Evolutionary conservation across 306 rosid genomes (phyloP), one percentile per base, ranked within the genome.

Genomic region (Oemleria cerasiformis): DNA sequence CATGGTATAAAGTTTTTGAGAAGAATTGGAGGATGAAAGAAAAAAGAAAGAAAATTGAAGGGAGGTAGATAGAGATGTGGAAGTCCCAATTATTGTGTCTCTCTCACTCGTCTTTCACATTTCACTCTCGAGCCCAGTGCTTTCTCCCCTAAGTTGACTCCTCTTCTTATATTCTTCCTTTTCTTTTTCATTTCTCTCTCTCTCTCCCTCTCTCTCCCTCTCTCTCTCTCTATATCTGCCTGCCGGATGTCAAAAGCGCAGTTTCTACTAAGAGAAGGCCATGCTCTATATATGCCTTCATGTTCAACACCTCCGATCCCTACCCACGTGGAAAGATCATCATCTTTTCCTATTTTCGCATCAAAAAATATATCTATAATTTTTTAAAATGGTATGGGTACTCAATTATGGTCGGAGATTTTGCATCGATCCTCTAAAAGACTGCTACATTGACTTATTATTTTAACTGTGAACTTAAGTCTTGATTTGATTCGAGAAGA

Each of bases 41-140:
- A 64, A 10, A 51, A 54, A 25, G 5, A 4, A 8, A 16, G 43
- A 50, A 34, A 9, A 17, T 14, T 49, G 14, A 67, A 54, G 63
- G 70, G 78, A 62, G 76, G 65, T 7, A 70, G 39, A 77, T 59
- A 13, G 72, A 56, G 74, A 55, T 19, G 59, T 41, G 72, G 67
- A 56, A 64, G 82, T 70, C 85, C 83, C 82, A 83, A 73, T 70
- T 53, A 62, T 79, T 71, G 79, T 79, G 78, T 80, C 73, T 57
- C 20, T 55, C 54, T 6, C 12, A 5, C 2, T 55, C 60, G 15
- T 68, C 61, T 75, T 64, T 63, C 47, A 25, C 30, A 25, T 63
- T 62, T 71, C 79, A 60, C 81, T 76, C 92, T 87, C 89, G 92
- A 87, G 92, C 92, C 86, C 77, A 76, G 89, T n/a, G 89, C 84